These are phyloP conservation scores for Eutypa lata DNA, from an alignment of 2,329 filamentous ascomycete species.

Conservation along the genomic window DNA sequence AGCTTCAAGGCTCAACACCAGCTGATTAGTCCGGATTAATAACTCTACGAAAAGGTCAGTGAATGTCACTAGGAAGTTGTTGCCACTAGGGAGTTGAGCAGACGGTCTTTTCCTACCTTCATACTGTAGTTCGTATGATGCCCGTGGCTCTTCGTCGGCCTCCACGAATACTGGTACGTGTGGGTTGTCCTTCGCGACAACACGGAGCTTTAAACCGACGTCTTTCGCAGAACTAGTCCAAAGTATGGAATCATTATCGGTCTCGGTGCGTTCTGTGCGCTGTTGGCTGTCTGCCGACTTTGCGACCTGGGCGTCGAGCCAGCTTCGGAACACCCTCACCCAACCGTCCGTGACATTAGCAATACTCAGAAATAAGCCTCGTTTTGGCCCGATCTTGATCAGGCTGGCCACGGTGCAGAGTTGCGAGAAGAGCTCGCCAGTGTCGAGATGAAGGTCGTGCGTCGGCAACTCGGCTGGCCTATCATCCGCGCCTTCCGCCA, in stretches of 20 bases:
- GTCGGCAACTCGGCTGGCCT: conserved; percentile 43
- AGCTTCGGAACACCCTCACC: conserved; percentile 68
- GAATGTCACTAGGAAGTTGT: not conserved
- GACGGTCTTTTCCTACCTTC: conserved; percentile 52
- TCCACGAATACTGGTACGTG: conserved; percentile 53
- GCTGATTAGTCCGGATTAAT: conserved; percentile 59
- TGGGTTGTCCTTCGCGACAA: conserved; percentile 48
- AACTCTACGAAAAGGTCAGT: conserved; percentile 52
- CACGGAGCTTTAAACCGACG: conserved; percentile 67
- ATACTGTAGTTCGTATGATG: conserved; percentile 69
- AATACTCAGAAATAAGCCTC: conserved; percentile 61
- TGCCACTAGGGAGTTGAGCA: not conserved
- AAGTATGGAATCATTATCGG: conserved; percentile 43
- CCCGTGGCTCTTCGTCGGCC: conserved; percentile 61
- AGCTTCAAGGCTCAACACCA: conserved; percentile 64
- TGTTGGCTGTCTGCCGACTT: conserved; percentile 17
- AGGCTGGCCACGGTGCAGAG: conserved; percentile 67
- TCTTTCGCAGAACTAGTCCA: conserved; percentile 65
- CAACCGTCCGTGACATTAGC: conserved; percentile 66
- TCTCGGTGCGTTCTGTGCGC: conserved; percentile 16
- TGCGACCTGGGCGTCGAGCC: conserved; percentile 52
- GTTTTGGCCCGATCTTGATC: conserved; percentile 60
- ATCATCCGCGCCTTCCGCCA: conserved; percentile 18
- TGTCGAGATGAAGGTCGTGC: conserved; percentile 63
- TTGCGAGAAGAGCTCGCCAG: conserved; percentile 71